Base-by-base conservation (phyloP, 2,329 filamentous ascomycete genomes). In the Ceratocystis cubensis region DNA sequence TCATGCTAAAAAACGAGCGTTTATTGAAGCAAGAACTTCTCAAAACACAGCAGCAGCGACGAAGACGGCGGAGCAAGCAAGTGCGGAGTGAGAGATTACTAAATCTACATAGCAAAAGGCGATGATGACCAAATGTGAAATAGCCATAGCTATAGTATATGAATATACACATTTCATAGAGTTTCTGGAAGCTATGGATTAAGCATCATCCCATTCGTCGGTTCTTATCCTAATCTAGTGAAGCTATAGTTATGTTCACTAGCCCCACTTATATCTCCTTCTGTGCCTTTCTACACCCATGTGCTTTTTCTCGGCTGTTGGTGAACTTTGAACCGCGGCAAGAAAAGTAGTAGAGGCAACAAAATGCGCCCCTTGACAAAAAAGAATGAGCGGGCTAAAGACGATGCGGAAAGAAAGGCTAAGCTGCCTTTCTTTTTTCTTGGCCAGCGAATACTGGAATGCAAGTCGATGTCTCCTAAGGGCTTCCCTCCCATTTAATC, bases 1-100 rank as follows among this genome's bases (percentile, higher is more conserved):
- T 48, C 71, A 73, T 25, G 75, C 77, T 25, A 81, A 80, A 72
- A 85, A 81, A 74, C 73, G 73, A 67, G 78, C 75, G 0, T 78
- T 76, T 63, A 41, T 75, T 57, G 76, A 75, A 13, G 75, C 75
- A 3, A 66, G 71, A 33, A 48, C 46, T n/a, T 48, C 59, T 20
- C 33, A 44, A 20, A 61, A 61, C 25, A 25, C 28, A n/a, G 44
- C 46, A 4, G 37, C 20, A 13, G 65, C 45, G 2, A 46, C 64
- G 17, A 57, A 46, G 20, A 48, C 45, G 41, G 62, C 62, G 22
- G 50, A 67, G 63, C 53, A 41, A 53, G 30, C 63, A 45, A 33
- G 63, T 28, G 50, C 48, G 41, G 44, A 45, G 63, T 17, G 48
- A 50, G 28, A 25, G 8, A 37, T 37, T 59, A 37, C 13, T 3